phyloP scores from a whole-genome alignment of 768 basidiomycete genomes.

The Polyporus arcularius region DNA sequence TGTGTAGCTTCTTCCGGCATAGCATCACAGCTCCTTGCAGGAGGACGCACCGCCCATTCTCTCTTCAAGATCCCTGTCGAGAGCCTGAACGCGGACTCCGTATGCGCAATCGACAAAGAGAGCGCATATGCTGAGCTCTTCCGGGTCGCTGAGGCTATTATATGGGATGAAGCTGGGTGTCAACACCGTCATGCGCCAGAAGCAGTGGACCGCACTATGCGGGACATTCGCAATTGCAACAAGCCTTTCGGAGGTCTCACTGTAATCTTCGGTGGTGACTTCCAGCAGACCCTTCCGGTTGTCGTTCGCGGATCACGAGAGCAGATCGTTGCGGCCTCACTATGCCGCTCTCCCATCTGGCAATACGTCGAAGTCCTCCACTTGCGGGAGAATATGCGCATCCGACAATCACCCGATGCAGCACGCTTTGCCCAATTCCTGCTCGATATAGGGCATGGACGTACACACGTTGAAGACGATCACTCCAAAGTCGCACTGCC shows the following conservation, averaged over 20 bases:
- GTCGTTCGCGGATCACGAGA: constrained; percentile 36
- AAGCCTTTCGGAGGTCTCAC: constrained; percentile 46
- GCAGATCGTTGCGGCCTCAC: constrained; percentile 38
- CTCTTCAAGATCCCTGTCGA: constrained; percentile 49
- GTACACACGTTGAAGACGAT: neutral
- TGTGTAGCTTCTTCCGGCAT: constrained; percentile 36
- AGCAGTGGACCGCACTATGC: constrained; percentile 40
- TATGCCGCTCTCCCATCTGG: neutral
- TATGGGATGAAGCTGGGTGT: constrained; percentile 46
- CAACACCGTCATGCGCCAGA: constrained; percentile 42
- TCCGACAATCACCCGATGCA: neutral
- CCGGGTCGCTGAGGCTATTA: constrained; percentile 33
- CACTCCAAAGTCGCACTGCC: neutral
- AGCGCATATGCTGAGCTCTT: constrained; percentile 36
- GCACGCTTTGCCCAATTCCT: constrained; percentile 17
- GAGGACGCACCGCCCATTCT: constrained; percentile 50
- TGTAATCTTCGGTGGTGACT: constrained; percentile 47
- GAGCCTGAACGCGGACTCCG: constrained; percentile 25
- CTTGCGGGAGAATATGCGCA: neutral
- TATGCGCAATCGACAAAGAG: constrained; percentile 37
- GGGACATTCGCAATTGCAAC: constrained; percentile 33
- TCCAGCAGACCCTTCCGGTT: constrained; percentile 48
- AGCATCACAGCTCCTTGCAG: constrained; percentile 43
- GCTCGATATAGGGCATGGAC: constrained; percentile 17
- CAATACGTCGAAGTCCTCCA: constrained; percentile 1